Base-by-base conservation (phyloP, 345 rosid species). In the Nephelium lappaceum region DNA sequence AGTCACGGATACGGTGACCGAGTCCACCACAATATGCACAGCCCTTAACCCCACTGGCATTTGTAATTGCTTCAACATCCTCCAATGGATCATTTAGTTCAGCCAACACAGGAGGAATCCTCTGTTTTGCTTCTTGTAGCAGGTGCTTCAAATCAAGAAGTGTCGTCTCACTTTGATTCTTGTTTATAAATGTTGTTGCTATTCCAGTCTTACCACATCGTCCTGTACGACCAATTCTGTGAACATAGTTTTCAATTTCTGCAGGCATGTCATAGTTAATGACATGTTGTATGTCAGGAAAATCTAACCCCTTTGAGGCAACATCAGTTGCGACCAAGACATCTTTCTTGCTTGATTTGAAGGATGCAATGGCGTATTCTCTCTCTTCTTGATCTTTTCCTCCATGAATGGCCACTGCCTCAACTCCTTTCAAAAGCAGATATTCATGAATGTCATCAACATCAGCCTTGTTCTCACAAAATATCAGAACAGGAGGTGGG, bases 381-480 rank as follows among this genome's bases (percentile, higher is more conserved):
- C 98, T 88, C 78, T 93, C 98, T 80, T 92, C 97, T 85, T 93
- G 98, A 86, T 93, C 97, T 76, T 95, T 93, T 45, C 97, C 98
- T 80, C 98, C 98, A 81, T 95, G 98, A 75, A 92, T 76, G 18
- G 97, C 92, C 63, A 93, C 98, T 24, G 95, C 98, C 83, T 95
- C 98, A 57, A 95, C 98, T 76, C 98, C 98, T 87, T 95, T 95
- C 72, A 92, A 79, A 39, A 95, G 96, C 47, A 95, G 88, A 82
- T 95, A 95, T 84, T 95, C 97, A 66, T 92, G 98, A 73, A 93
- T 93, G 73, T 91, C 95, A 71, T 93, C 98, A 71, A 92, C 98
- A 81, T 93, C 98, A n/a, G 97, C 94, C 82, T 95, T 95, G 83
- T 95, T 95, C 88, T 95, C 98, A 76, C 98, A 95, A 87, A 95